Evolutionary conservation across 371 early-diverging fungal genomes (phyloP), one percentile per base, ranked within the genome.

Genomic region (Syncephalastrum sp.): DNA sequence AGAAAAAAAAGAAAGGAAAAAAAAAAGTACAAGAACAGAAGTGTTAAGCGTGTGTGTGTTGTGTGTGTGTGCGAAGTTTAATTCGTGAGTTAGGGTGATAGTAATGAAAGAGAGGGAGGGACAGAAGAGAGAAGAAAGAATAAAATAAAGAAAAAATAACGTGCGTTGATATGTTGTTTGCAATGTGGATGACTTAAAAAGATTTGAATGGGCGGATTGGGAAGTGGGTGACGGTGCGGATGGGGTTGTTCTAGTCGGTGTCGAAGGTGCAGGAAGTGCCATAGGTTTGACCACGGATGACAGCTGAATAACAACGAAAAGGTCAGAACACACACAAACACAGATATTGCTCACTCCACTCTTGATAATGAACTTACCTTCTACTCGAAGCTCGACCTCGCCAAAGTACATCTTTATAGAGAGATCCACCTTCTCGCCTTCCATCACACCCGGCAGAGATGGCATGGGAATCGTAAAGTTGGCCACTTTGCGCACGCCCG

Each of bases 391-490:
- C 62, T 77, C 78, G n/a, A 77, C 74, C 56, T 79, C 79, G 56
- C 79, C 79, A 68, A 70, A 42, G 60, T 59, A 65, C 70, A 74
- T 56, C 57, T 68, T 53, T 43, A 75, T 70, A 41, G 73, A 67
- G n/a, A 78, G 50, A 50, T 75, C 75, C 14, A 79, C 70, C 47
- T 70, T 73, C 47, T 73, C 70, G 7, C 79, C 79, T 53, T 73
- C 69, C 55, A 67, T 60, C 3, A 74, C 70, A 24, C 75, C 67
- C 12, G 75, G 60, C 6, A 75, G 51, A 12, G 68, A 56, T 33
- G 79, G 79, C 79, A 79, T 79, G 14, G 74, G 75, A 13, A 79
- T 72, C 21, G 79, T 75, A 52, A 79, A 69, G 45, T 79, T 73
- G 43, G 74, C 74, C 4, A 79, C 64, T 54, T 73, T 71, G n/a